These are phyloP conservation scores for Millerozyma miso DNA, from an alignment of 805 yeast species.

Conservation along the genomic window DNA sequence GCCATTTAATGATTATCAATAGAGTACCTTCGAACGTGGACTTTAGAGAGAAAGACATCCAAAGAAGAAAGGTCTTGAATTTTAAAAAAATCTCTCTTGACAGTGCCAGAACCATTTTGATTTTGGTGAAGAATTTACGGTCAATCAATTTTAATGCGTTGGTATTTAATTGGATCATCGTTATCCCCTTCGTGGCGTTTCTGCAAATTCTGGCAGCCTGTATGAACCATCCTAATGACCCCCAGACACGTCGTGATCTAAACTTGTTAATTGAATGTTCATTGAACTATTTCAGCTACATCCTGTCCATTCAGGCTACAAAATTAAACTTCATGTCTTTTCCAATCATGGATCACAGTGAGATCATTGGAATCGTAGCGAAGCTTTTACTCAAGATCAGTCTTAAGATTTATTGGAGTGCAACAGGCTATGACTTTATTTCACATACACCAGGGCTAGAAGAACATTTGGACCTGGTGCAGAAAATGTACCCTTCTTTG, in stretches of 20 bases:
- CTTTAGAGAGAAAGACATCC: slow-evolving; percentile 12
- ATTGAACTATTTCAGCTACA: slow-evolving; percentile 10
- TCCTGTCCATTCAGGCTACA: background rate
- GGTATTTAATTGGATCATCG: slow-evolving; percentile 28
- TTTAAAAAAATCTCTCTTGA: slow-evolving; percentile 29
- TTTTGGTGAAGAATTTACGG: slow-evolving; percentile 19
- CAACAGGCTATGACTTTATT: slow-evolving; percentile 12
- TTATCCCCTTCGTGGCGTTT: slow-evolving; percentile 30
- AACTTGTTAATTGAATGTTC: slow-evolving; percentile 22
- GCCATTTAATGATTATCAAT: slow-evolving; percentile 35
- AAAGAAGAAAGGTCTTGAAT: slow-evolving; percentile 10
- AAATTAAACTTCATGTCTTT: slow-evolving; percentile 3
- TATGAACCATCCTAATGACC: slow-evolving; percentile 26
- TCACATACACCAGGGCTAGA: slow-evolving; percentile 13
- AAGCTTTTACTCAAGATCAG: slow-evolving; percentile 18
- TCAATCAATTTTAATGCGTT: slow-evolving; percentile 16
- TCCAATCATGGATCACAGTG: slow-evolving; percentile 12
- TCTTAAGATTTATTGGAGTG: slow-evolving; percentile 18
- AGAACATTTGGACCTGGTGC: slow-evolving; percentile 14
- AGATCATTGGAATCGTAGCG: slow-evolving; percentile 15
- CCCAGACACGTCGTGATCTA: slow-evolving; percentile 25
- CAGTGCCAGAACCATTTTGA: slow-evolving; percentile 35
- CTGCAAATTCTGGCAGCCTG: slow-evolving; percentile 24
- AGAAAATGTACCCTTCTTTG: slow-evolving; percentile 16
- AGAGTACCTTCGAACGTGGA: slow-evolving; percentile 23